Evolutionary conservation across 192 early-diverging fungal genomes (phyloP), one percentile per base, ranked within the genome.

Genomic region (Endogone sp.): DNA sequence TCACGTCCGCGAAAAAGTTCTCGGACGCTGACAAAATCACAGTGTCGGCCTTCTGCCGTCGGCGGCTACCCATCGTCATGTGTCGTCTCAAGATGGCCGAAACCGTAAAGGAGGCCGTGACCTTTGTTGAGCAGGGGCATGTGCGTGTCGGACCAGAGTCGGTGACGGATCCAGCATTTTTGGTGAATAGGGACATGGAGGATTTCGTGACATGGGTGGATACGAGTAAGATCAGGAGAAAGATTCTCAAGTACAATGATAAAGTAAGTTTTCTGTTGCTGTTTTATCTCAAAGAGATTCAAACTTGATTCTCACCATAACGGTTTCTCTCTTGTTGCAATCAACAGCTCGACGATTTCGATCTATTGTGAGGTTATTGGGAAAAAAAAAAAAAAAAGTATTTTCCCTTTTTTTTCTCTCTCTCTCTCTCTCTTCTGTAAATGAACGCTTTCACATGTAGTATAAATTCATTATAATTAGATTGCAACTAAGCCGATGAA

Each of bases 191-290:
- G 22, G 93, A 90, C 67, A 91, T 96, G 87, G 96, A 98, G 74
- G 96, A 98, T 80, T 98, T 91, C 85, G 90, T 98, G 6, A 96
- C 96, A 2, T 98, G 96, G 96, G 94, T 95, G 13, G 94, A 98
- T 68, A 92, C 95, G n/a, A 94, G 93, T 65, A 94, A 93, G 85
- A 97, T 98, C 75, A 95, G 95, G 84, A 85, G 92, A 68, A 96
- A 97, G 92, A 94, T 98, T 72, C 83, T 94, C 73, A 96, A 95
- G 79, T 93, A 93, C 82, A 93, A 92, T 77, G 92, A 93, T 84
- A 91, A 92, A 82, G 85, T 89, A 75, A 72, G 37, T 49, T 58
- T 21, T 49, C 22, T 26, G n/a, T n/a, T n/a, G 16, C 59, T 71
- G 20, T n/a, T 25, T 75, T 70, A 3, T 62, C 13, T 24, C 27